A percentile compares a stretch with the other conserved stretches of the same genome.
Evolutionary conservation across 768 basidiomycete genomes (phyloP).

Genomic region (Serendipita sp.): DNA sequence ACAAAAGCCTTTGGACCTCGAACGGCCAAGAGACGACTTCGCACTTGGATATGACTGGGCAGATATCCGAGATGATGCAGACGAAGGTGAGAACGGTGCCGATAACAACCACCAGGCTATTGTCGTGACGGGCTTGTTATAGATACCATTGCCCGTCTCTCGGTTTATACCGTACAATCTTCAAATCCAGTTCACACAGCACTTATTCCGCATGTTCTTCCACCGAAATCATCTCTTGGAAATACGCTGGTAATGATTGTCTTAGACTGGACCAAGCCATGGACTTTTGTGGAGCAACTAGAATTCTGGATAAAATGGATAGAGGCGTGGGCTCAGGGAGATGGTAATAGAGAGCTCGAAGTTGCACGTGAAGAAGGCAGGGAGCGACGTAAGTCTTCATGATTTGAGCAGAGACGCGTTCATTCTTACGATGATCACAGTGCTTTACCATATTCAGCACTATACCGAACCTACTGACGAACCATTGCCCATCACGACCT

Average conservation of each 20-base stretch:
- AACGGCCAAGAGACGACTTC: constrained; percentile 54
- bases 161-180: constrained; percentile 82
- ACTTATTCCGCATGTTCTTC: constrained; percentile 64
- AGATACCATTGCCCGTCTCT: constrained; percentile 83
- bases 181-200: constrained; percentile 53
- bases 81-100: constrained; percentile 69
- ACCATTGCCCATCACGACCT: constrained; percentile 37
- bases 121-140: background rate
- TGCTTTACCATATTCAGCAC: constrained; percentile 79
- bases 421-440: constrained; percentile 25
- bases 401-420: constrained; percentile 1
- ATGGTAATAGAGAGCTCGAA: constrained; percentile 52
- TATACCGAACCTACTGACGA: constrained; percentile 67
- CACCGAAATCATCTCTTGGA: constrained; percentile 46
- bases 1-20: constrained; percentile 46
- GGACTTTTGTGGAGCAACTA: constrained; percentile 77
- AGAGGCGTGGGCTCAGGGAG: constrained; percentile 62
- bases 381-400: constrained; percentile 54
- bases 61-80: constrained; percentile 80
- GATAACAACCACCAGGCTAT: no score
- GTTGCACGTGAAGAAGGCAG: constrained; percentile 65
- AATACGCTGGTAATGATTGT: constrained; percentile 71
- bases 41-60: constrained; percentile 88
- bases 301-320: constrained; percentile 77
- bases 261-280: constrained; percentile 91